These are phyloP conservation scores for Citrus sp. DNA, from an alignment of 345 rosid genomes.

Conservation along the genomic window DNA sequence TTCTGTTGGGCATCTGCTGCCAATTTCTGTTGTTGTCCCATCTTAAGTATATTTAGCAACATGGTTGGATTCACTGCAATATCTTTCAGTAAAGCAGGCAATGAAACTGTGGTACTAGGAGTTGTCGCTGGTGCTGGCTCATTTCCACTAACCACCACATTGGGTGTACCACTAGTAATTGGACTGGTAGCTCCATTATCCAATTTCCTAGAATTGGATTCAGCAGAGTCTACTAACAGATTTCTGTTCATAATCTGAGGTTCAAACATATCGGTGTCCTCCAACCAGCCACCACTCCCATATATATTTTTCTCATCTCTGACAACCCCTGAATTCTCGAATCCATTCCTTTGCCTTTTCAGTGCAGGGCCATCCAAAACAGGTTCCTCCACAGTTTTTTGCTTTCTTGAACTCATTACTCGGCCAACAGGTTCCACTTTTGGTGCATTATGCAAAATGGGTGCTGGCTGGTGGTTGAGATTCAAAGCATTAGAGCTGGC, in stretches of 20 bases:
- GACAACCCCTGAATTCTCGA: slow-evolving; percentile 30
- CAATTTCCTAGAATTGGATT: slow-evolving; percentile 36
- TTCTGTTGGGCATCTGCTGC: slow-evolving; percentile 43
- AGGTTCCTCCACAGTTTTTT: slow-evolving; percentile 52
- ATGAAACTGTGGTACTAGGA: slow-evolving; percentile 28
- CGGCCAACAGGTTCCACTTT: slow-evolving; percentile 43
- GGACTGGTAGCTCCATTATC: slow-evolving; percentile 40
- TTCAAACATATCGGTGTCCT: slow-evolving; percentile 43
- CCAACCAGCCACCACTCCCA: slow-evolving; percentile 72
- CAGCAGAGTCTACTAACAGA: slow-evolving; percentile 23
- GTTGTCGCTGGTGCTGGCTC: slow-evolving; percentile 32
- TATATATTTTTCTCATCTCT: slow-evolving; percentile 34
- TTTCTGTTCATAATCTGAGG: slow-evolving; percentile 30
- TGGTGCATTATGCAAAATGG: slow-evolving; percentile 22
- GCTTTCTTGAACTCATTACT: slow-evolving; percentile 51
- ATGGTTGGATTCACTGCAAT: slow-evolving; percentile 75
- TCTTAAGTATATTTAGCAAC: slow-evolving; percentile 63
- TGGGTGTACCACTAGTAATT: slow-evolving; percentile 29
- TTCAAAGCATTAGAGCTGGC: slow-evolving; percentile 47
- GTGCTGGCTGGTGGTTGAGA: slow-evolving; percentile 24
- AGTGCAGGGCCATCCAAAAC: slow-evolving; percentile 44
- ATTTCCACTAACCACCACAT: slow-evolving; percentile 28
- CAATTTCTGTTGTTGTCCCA: slow-evolving; percentile 64
- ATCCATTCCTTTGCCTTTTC: slow-evolving; percentile 56
- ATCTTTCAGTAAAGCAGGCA: slow-evolving; percentile 60